A percentile compares a stretch with the other conserved stretches of the same genome.
phyloP scores from a whole-genome alignment of 805 yeast species.

The Ogataea pilisensis region DNA sequence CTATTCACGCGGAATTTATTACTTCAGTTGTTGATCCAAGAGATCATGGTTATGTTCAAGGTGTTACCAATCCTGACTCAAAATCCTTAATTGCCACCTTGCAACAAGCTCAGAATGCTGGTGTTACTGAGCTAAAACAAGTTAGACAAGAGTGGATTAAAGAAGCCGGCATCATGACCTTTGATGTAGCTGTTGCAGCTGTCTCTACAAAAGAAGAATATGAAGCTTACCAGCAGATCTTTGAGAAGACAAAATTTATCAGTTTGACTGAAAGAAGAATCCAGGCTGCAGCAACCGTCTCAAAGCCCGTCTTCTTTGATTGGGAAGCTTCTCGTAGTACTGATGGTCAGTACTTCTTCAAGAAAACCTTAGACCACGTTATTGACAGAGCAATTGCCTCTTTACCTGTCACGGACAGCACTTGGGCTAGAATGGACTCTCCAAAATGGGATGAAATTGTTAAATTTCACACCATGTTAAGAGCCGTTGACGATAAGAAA shows the following conservation, averaged over 20 bases:
- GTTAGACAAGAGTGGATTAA: slow-evolving; percentile 45
- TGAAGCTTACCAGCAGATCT: slow-evolving; percentile 8
- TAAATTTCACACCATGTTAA: slow-evolving; percentile 44
- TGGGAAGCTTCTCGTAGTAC: slow-evolving; percentile 60
- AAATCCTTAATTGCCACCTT: slow-evolving; percentile 44
- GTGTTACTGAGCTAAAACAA: slow-evolving; percentile 30
- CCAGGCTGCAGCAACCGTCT: slow-evolving; percentile 23
- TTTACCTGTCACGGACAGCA: slow-evolving; percentile 55
- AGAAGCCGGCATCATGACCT: slow-evolving; percentile 40
- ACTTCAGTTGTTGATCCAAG: slow-evolving; percentile 51
- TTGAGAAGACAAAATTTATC: slow-evolving; percentile 14
- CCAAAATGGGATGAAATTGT: slow-evolving; percentile 54
- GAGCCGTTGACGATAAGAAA: slow-evolving; percentile 43
- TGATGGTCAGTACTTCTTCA: slow-evolving; percentile 53
- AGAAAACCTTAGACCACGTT: slow-evolving; percentile 51
- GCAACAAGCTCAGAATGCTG: slow-evolving; percentile 37
- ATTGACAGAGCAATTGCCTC: slow-evolving; percentile 48
- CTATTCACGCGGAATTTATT: slow-evolving; percentile 49
- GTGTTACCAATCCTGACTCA: slow-evolving; percentile 35
- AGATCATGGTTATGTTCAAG: slow-evolving; percentile 55
- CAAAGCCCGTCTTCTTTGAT: slow-evolving; percentile 40
- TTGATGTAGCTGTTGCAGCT: slow-evolving; percentile 46
- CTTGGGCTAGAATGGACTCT: slow-evolving; percentile 62
- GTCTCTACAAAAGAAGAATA: slow-evolving; percentile 24
- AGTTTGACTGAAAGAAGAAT: slow-evolving; percentile 20